Percentiles rank a stretch among this genome's conserved stretches.
These are phyloP conservation scores for Ulota crispa DNA, from an alignment of 225 moss, liverwort and hornwort species.

Conservation along the genomic window DNA sequence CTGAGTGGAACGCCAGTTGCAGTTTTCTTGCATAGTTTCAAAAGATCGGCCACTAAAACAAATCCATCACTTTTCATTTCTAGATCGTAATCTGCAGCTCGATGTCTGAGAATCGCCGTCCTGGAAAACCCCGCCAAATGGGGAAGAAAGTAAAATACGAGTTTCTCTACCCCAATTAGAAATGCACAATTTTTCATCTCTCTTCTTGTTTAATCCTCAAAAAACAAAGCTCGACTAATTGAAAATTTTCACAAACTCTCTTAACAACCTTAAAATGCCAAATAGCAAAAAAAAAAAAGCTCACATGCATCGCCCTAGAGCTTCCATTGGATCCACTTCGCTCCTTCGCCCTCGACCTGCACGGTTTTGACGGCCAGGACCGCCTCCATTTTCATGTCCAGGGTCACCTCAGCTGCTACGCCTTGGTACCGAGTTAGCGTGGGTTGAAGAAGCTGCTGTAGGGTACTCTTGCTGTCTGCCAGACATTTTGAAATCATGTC, in stretches of 20 bases:
- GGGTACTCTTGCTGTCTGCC: constrained; percentile 32
- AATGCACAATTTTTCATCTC: background rate
- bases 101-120: constrained; percentile 78
- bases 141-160: background rate
- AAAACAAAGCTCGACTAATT: too few species aligned
- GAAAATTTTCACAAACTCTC: background rate
- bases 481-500: background rate
- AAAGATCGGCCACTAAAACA: constrained; percentile 58
- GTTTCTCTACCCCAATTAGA: background rate
- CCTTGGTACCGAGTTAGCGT: background rate
- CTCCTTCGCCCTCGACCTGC: constrained; percentile 28
- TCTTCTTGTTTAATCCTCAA: background rate
- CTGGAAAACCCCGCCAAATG: constrained; percentile 37
- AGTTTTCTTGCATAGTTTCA: constrained; percentile 59
- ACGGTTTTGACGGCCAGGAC: constrained; percentile 19
- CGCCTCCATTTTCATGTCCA: constrained; percentile 21
- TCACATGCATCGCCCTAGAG: constrained; percentile 69
- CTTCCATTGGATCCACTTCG: constrained; percentile 44
- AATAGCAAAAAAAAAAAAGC: background rate
- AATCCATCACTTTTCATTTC: constrained; percentile 71
- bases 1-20: constrained; percentile 39
- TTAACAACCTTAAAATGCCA: background rate
- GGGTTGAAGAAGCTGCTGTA: background rate
- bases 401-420: constrained; percentile 26
- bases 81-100: constrained; percentile 54